Conservation (phyloP, 192 early-diverging fungal species). For the Coemansia sp. region DNA sequence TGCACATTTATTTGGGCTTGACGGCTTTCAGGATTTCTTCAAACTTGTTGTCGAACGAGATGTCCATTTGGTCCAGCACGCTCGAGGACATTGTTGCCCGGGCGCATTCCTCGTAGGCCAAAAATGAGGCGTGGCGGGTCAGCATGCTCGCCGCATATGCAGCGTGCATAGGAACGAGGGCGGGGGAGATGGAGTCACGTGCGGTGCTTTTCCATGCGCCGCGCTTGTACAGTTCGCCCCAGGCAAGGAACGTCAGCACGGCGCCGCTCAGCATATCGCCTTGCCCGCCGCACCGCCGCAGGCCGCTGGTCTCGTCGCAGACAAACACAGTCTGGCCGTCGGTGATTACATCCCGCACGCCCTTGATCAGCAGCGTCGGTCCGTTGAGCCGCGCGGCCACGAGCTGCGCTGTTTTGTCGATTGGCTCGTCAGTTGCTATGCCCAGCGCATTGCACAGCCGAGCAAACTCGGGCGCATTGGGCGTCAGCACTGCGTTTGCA, state of each 20-base stretch:
- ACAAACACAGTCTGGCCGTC: conserved; percentile 66
- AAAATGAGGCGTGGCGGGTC: conserved; percentile 43
- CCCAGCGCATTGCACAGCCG: conserved; percentile 64
- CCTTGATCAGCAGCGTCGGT: conserved; percentile 81
- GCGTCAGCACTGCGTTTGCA: conserved; percentile 74
- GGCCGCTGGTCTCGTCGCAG: conserved; percentile 67
- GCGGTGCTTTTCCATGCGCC: conserved; percentile 51
- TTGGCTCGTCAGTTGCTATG: conserved; percentile 40
- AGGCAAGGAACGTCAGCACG: conserved; percentile 82
- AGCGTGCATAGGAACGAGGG: conserved; percentile 59
- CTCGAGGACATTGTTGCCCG: conserved; percentile 39
- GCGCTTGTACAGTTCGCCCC: conserved; percentile 70
- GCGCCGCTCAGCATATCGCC: conserved; percentile 90
- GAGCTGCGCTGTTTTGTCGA: conserved; percentile 41
- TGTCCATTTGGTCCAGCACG: conserved; percentile 46
- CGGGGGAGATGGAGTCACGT: conserved; percentile 18
- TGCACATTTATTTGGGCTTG: conserved; percentile 17
- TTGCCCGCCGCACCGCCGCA: conserved; percentile 92
- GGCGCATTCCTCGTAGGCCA: conserved; percentile 50
- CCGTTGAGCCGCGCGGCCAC: conserved; percentile 72
- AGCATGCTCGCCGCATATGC: conserved; percentile 60
- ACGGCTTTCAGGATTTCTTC: conserved; percentile 40
- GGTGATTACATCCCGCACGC: conserved; percentile 69
- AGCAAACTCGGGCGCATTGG: conserved; percentile 84
- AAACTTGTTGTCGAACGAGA: conserved; percentile 56